A percentile compares a stretch with the other conserved stretches of the same genome.
phyloP scores from a whole-genome alignment of 2,329 filamentous ascomycete genomes.

The Phaeosphaeriaceae sp. region DNA sequence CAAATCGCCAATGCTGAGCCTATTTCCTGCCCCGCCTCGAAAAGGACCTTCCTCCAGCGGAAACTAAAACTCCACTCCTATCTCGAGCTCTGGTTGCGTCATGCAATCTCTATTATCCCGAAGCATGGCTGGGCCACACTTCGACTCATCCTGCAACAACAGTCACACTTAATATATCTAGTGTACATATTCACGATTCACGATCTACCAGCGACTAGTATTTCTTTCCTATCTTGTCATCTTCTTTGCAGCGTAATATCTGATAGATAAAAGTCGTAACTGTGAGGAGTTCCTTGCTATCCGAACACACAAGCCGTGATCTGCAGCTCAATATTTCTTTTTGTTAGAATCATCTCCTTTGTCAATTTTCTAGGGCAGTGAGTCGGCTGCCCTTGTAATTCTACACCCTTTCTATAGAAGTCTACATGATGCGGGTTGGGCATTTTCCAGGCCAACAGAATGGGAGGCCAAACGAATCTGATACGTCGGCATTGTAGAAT shows the following conservation, averaged over 20 bases:
- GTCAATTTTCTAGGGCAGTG: background rate
- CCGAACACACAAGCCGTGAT: background rate
- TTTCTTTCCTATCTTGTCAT: too few species aligned
- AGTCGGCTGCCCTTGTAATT: background rate
- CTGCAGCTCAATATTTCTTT: background rate
- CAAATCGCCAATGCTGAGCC: slow-evolving; percentile 35
- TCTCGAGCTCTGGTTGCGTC: background rate
- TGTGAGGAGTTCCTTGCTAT: background rate
- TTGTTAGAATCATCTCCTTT: background rate
- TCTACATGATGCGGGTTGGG: background rate
- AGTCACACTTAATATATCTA: background rate
- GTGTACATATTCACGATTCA: slow-evolving; percentile 28
- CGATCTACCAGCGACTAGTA: background rate
- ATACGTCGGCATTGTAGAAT: background rate
- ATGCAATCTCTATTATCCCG: background rate
- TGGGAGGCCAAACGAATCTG: background rate
- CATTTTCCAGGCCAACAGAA: background rate
- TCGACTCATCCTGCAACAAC: slow-evolving; percentile 12
- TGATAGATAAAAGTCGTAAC: background rate
- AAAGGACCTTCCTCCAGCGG: slow-evolving; percentile 13
- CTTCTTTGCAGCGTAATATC: background rate
- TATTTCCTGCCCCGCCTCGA: slow-evolving; percentile 44
- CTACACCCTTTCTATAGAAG: slow-evolving; percentile 1
- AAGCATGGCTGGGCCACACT: slow-evolving; percentile 17
- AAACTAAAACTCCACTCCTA: slow-evolving; percentile 1